Base-by-base conservation (phyloP, 805 yeast species). In the Komagataella mondaviorum region DNA sequence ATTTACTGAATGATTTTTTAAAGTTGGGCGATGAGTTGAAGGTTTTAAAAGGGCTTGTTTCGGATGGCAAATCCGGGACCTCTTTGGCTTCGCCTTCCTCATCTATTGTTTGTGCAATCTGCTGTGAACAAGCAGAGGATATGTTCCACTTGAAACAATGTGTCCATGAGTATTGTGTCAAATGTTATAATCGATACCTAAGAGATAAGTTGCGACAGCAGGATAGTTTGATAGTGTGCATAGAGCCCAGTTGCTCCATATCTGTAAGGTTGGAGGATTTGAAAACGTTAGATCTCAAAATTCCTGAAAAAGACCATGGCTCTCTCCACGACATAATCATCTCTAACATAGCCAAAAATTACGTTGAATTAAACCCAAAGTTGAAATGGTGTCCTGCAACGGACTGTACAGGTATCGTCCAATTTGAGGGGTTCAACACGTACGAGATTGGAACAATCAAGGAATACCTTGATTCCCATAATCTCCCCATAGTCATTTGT, bases 331-430 rank as follows among this genome's bases (percentile, higher is more conserved):
- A 62, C 52, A 46, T 77, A 71, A 64, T 70, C 66, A 53, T 75
- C 77, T 56, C 64, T 61, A 53, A 64, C 63, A 23, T 69, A 56
- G 71, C 81, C 6, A 76, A 70, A 52, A 63, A 71, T 23, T 82
- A 73, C 59, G 75, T 83, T n/a, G 75, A 75, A 14, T 71, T 75
- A 48, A 73, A 76, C 53, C 63, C 69, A 47, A 72, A 71, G 48
- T 80, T 73, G 58, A 77, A 76, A 56, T 83, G 88, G 85, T 90
- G 98, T 64, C 96, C 96, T 0, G 83, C 85, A 1, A 83, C 90
- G 0, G 95, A 85, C 60, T 86, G 96, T 63, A 71, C 73, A 46
- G 67, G 74, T 47, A 72, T 87, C 22, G 73, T 88, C n/a, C 57
- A 60, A 52, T 57, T 57, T 43, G 20, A 54, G 14, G 70, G 69